Conservation (phyloP, 805 yeast species). For the Myxozyma monticola region DNA sequence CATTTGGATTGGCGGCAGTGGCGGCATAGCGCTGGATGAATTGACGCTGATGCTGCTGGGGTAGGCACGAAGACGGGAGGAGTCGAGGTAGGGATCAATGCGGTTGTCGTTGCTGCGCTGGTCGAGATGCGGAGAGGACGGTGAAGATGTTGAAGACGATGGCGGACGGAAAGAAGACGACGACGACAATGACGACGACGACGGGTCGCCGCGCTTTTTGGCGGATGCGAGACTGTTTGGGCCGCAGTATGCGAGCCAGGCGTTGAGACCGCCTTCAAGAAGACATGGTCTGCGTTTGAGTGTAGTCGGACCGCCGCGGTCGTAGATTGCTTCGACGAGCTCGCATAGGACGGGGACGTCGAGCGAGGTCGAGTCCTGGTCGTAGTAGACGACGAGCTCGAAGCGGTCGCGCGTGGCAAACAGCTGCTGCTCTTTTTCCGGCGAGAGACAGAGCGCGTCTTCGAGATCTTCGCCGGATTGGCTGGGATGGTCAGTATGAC, state of each 20-base stretch:
- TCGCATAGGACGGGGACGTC: slow-evolving; percentile 34
- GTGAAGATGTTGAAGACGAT: neutral
- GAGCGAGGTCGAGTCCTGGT: slow-evolving; percentile 39
- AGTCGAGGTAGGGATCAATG: neutral
- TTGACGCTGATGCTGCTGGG: neutral
- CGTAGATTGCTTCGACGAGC: slow-evolving; percentile 43
- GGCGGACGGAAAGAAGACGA: neutral
- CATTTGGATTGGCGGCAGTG: too few species aligned
- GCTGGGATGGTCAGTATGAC: slow-evolving; percentile 24
- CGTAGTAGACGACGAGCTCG: slow-evolving; percentile 67
- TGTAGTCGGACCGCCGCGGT: slow-evolving; percentile 42
- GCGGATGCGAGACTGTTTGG: too few species aligned
- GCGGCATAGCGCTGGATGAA: too few species aligned
- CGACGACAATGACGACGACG: neutral
- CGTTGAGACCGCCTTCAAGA: slow-evolving; percentile 57
- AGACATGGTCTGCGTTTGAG: slow-evolving; percentile 47
- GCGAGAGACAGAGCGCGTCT: slow-evolving; percentile 55
- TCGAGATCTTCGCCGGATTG: slow-evolving; percentile 70
- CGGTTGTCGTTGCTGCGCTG: neutral
- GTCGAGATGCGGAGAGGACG: neutral
- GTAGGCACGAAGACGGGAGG: neutral
- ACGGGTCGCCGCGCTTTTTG: too few species aligned
- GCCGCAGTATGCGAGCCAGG: slow-evolving; percentile 42
- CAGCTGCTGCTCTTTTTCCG: slow-evolving; percentile 53
- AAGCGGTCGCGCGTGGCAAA: slow-evolving; percentile 57